These are phyloP conservation scores for Aurifilum marmelostoma DNA, from an alignment of 2,329 filamentous ascomycete species.

Conservation along the genomic window DNA sequence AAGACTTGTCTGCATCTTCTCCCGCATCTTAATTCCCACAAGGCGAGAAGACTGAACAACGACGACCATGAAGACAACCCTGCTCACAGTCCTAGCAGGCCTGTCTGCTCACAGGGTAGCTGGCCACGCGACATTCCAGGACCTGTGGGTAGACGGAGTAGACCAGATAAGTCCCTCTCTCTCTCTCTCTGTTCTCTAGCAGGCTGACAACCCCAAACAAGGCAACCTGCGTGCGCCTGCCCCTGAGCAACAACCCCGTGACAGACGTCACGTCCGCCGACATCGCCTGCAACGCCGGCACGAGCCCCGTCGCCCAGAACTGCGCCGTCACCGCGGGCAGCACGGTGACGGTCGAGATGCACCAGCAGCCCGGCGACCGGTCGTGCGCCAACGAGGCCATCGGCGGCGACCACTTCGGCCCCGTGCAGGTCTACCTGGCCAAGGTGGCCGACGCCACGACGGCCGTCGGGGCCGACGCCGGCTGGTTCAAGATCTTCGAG, in stretches of 20 bases:
- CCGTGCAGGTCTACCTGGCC: slow-evolving; percentile 52
- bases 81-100: slow-evolving; percentile 38
- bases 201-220: slow-evolving; percentile 38
- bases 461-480: slow-evolving; percentile 44
- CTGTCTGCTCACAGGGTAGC: slow-evolving; percentile 43
- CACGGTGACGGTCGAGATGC: slow-evolving; percentile 58
- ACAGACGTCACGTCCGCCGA: slow-evolving; percentile 46
- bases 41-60: no score
- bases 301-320: slow-evolving; percentile 42
- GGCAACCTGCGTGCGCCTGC: slow-evolving; percentile 51
- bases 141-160: slow-evolving; percentile 51
- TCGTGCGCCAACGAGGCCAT: slow-evolving; percentile 52
- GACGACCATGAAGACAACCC: slow-evolving; percentile 41
- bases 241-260: slow-evolving; percentile 55
- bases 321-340: slow-evolving; percentile 52
- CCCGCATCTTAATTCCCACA: background rate
- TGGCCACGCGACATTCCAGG: slow-evolving; percentile 56
- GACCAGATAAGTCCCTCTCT: slow-evolving; percentile 42
- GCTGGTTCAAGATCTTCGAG: slow-evolving; percentile 58
- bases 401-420: slow-evolving; percentile 56
- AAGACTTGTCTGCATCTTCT: slow-evolving; percentile 1
- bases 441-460: slow-evolving; percentile 51
- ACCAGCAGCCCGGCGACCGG: slow-evolving; percentile 49
- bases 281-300: slow-evolving; percentile 50
- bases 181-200: background rate